Percentiles rank a stretch among this genome's conserved stretches.
These are phyloP conservation scores for Jaenimonas drosophilae DNA, from an alignment of 208 protist genomes.

Conservation along the genomic window DNA sequence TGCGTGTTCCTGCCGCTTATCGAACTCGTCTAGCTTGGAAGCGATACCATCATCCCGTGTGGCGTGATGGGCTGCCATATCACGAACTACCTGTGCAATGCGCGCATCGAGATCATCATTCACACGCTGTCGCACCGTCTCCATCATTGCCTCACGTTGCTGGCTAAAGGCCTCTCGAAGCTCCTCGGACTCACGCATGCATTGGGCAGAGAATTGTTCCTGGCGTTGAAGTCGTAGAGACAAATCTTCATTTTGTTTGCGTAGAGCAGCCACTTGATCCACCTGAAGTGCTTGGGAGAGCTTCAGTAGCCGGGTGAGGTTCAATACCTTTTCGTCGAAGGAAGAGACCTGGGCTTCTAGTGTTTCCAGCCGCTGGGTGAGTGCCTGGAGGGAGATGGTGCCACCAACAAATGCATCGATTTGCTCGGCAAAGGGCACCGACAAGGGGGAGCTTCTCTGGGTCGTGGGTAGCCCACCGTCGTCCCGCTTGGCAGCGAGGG, in stretches of 20 bases:
- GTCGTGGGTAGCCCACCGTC: background rate
- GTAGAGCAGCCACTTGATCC: slow-evolving; percentile 57
- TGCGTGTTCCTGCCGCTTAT: slow-evolving; percentile 5
- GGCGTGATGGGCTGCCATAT: slow-evolving; percentile 9
- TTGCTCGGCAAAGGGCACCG: slow-evolving; percentile 4
- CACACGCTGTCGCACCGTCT: slow-evolving; percentile 8
- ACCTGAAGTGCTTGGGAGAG: slow-evolving; percentile 60
- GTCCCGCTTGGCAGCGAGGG: background rate
- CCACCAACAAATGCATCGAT: slow-evolving; percentile 54
- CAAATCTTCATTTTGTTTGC: slow-evolving; percentile 54
- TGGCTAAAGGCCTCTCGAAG: slow-evolving; percentile 14
- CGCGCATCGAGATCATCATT: slow-evolving; percentile 14
- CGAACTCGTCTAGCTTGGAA: background rate
- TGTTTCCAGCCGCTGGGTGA: slow-evolving; percentile 35
- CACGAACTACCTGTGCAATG: slow-evolving; percentile 3
- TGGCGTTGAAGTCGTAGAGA: slow-evolving; percentile 47
- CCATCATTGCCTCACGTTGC: slow-evolving; percentile 5
- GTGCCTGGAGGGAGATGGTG: slow-evolving; percentile 54
- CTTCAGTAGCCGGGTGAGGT: slow-evolving; percentile 73
- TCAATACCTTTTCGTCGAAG: slow-evolving; percentile 73
- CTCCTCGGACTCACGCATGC: slow-evolving; percentile 4
- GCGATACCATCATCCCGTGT: slow-evolving; percentile 8
- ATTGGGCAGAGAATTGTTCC: slow-evolving; percentile 40
- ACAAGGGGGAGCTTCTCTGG: slow-evolving; percentile 1
- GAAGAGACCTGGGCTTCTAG: slow-evolving; percentile 29